These are phyloP conservation scores for Maudiozyma serrabonitensis DNA, from an alignment of 805 yeast genomes.

Conservation along the genomic window DNA sequence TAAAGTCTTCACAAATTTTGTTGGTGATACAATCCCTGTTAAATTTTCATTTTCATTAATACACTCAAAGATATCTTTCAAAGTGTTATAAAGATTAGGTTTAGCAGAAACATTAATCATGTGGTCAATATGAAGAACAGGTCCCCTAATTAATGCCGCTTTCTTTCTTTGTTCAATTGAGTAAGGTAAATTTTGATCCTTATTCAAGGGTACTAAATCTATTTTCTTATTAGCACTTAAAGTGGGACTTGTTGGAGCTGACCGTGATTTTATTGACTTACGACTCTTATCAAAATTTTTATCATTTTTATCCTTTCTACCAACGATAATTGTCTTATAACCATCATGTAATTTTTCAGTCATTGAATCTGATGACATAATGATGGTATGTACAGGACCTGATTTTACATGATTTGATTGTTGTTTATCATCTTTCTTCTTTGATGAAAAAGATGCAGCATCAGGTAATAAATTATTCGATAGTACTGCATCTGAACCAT, in stretches of 20 bases:
- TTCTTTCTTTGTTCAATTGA: slow-evolving; percentile 66
- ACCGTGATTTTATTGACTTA: not conserved
- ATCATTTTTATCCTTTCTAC: slow-evolving; percentile 11
- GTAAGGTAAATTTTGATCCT: not conserved
- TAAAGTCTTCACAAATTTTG: slow-evolving; percentile 58
- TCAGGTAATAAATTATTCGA: not conserved
- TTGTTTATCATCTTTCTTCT: slow-evolving; percentile 7
- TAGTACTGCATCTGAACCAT: not conserved
- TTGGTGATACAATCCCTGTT: slow-evolving; percentile 81
- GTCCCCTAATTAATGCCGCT: slow-evolving; percentile 70
- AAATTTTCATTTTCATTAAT: slow-evolving; percentile 61
- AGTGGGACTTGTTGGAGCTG: not conserved
- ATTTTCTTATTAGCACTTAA: not conserved
- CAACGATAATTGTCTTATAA: slow-evolving; percentile 22
- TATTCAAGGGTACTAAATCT: not conserved
- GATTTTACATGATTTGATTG: slow-evolving; percentile 2
- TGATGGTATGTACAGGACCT: slow-evolving; percentile 16
- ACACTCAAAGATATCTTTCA: slow-evolving; percentile 79
- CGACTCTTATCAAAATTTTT: not conserved
- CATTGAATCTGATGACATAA: slow-evolving; percentile 19
- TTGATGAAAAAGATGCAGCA: slow-evolving; percentile 4
- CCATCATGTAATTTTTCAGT: slow-evolving; percentile 25
- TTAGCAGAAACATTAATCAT: slow-evolving; percentile 33
- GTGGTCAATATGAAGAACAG: slow-evolving; percentile 73
- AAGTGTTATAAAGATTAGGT: slow-evolving; percentile 46